phyloP scores from a whole-genome alignment of 768 basidiomycete species.

The Suillus ampliporus region DNA sequence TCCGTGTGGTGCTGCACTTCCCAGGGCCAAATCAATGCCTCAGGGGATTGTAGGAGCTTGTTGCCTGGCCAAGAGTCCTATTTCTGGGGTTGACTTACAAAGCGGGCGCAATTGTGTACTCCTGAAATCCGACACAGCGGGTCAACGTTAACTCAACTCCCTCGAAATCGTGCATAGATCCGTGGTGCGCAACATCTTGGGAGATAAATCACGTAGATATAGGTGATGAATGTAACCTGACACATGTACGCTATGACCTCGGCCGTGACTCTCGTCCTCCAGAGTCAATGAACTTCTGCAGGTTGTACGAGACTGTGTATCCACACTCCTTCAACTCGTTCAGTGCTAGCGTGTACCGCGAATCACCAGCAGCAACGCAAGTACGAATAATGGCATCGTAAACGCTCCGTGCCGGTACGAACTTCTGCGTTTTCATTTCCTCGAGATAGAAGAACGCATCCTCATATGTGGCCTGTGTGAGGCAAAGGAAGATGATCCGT shows the following conservation, averaged over 20 bases:
- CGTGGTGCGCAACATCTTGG: not conserved
- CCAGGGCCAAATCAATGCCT: not conserved
- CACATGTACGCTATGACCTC: not conserved
- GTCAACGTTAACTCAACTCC: no score
- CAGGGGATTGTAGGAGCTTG: not conserved
- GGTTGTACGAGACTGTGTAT: constrained; percentile 42
- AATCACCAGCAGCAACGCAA: constrained; percentile 61
- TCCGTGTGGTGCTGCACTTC: not conserved
- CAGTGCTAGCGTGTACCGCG: constrained; percentile 65
- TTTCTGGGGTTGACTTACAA: constrained; percentile 1
- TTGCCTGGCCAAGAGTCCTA: not conserved
- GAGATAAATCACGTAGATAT: constrained; percentile 1
- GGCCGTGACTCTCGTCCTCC: constrained; percentile 20
- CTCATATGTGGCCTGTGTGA: constrained; percentile 77
- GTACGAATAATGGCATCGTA: constrained; percentile 67
- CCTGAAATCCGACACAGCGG: not conserved
- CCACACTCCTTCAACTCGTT: constrained; percentile 75
- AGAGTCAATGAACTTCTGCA: constrained; percentile 41
- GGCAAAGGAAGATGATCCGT: constrained; percentile 68
- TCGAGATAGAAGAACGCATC: constrained; percentile 90
- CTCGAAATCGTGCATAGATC: not conserved
- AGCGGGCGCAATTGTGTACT: not conserved
- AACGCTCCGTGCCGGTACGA: constrained; percentile 55
- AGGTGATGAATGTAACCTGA: not conserved
- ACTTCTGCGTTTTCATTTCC: constrained; percentile 75